phyloP scores from a whole-genome alignment of 805 yeast genomes.

The Yarrowia deformans region DNA sequence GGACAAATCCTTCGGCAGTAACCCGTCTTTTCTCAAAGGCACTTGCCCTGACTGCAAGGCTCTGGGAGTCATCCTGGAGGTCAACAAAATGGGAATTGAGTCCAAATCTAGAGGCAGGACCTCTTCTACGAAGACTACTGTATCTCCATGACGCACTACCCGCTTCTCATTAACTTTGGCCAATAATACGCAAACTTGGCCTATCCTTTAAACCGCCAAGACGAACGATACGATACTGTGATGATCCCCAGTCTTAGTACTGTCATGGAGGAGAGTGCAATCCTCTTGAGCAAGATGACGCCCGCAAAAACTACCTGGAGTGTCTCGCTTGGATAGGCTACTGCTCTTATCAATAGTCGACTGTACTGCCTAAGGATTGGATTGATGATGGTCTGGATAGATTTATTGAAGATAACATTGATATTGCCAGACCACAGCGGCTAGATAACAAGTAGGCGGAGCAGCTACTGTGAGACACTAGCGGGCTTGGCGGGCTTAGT shows the following conservation, averaged over 20 bases:
- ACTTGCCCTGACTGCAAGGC: conserved; percentile 24
- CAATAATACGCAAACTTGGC: conserved; percentile 48
- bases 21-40: conserved; percentile 5
- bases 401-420: no score
- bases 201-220: conserved; percentile 41
- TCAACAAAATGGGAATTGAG: background rate
- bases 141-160: conserved; percentile 11
- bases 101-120: background rate
- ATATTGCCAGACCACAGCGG: no score
- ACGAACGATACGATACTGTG: conserved; percentile 16
- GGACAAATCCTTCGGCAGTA: no score
- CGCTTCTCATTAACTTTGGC: conserved; percentile 38
- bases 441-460: no score
- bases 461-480: no score
- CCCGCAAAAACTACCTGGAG: conserved; percentile 25
- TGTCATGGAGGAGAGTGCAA: conserved; percentile 29
- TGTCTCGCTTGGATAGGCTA: conserved; percentile 25
- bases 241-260: conserved; percentile 18
- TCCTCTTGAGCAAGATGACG: conserved; percentile 20
- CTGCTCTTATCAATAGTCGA: conserved; percentile 14
- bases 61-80: conserved; percentile 15
- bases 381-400: no score
- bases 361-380: background rate
- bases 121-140: conserved; percentile 5
- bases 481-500: no score